These are phyloP conservation scores for Thielaviopsis ethacetica DNA, from an alignment of 2,329 filamentous ascomycete genomes.

Conservation along the genomic window DNA sequence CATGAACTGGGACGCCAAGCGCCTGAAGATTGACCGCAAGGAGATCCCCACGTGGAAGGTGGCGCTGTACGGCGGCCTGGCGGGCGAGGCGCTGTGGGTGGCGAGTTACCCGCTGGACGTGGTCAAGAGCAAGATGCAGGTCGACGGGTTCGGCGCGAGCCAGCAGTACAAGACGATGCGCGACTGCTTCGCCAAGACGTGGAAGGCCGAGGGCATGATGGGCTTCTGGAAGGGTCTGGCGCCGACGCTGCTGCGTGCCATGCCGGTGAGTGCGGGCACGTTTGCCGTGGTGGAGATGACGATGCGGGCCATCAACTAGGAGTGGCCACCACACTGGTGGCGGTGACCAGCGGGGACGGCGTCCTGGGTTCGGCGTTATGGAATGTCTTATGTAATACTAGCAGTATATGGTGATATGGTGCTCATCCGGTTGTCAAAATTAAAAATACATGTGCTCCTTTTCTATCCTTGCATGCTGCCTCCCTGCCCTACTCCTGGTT, in stretches of 20 bases:
- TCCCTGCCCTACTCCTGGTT: constrained; percentile 24
- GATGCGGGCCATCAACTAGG: constrained; percentile 40
- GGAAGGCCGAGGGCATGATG: constrained; percentile 53
- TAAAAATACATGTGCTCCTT: not conserved
- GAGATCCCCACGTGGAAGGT: constrained; percentile 74
- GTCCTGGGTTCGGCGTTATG: not conserved
- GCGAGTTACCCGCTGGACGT: constrained; percentile 92
- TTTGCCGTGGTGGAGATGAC: constrained; percentile 69
- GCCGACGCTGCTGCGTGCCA: constrained; percentile 80
- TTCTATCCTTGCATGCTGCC: not conserved
- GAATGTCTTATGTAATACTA: not conserved
- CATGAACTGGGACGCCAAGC: constrained; percentile 75
- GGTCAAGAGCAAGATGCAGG: constrained; percentile 99
- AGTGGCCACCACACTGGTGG: not conserved
- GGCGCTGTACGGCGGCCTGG: constrained; percentile 80
- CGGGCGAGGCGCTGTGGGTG: constrained; percentile 88
- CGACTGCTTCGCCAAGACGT: constrained; percentile 78
- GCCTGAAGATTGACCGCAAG: constrained; percentile 58
- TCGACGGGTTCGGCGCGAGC: constrained; percentile 64
- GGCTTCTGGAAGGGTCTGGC: constrained; percentile 94
- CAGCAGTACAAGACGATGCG: constrained; percentile 69
- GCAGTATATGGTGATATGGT: not conserved
- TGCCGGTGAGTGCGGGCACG: constrained; percentile 95
- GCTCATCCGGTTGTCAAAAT: not conserved
- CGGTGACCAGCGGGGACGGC: not conserved